Base-by-base conservation (phyloP, 2,329 filamentous ascomycete genomes). In the Sporothrix brunneoviolacea region DNA sequence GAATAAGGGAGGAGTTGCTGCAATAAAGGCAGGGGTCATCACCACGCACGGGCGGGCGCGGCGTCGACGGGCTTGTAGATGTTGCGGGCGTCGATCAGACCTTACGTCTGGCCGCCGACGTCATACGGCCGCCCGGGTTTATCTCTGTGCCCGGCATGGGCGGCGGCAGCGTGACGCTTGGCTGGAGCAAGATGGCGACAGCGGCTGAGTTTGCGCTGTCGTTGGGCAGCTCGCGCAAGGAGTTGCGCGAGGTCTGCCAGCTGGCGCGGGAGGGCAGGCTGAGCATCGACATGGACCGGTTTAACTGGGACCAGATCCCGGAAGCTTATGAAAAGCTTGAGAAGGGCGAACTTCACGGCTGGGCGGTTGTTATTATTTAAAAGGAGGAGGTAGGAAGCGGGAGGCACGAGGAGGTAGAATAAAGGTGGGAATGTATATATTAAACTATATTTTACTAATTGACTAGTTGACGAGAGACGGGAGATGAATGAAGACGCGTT, bases 151-250 rank as follows among this genome's bases (percentile, higher is more conserved):
- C 36, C 2, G 45, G 45, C 18, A 40, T 48, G 45, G 45, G 45
- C 16, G 45, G 36, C 24, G 45, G 45, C 45, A 40, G 35, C 16
- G 36, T 48, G 12, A 39, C 35, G 35, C 36, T 48, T 35, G 45
- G 45, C 35, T 48, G 45, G 45, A 48, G 33, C 45, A 39, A 39
- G 13, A 48, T 48, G 45, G 35, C 35, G 8, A 48, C 45, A 27
- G 33, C 45, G 16, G 45, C 45, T 19, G 30, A 48, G 45, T 48
- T 48, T 32, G 24, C 27, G 16, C 16, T 48, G 27, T 40, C 36
- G 16, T 24, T 48, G 16, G 35, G 45, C 24, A 48, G 45, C 8
- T 27, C 45, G 24, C 24, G 35, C 45, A 39, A 39, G 27, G 45
- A 48, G 27, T 19, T 48, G 45, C 35, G 24, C 35, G 45, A 48